Percentiles rank a stretch among this genome's conserved stretches.
Evolutionary conservation across 495 filamentous ascomycete species (phyloP).

Genomic region (Wilcoxina mikolae): DNA sequence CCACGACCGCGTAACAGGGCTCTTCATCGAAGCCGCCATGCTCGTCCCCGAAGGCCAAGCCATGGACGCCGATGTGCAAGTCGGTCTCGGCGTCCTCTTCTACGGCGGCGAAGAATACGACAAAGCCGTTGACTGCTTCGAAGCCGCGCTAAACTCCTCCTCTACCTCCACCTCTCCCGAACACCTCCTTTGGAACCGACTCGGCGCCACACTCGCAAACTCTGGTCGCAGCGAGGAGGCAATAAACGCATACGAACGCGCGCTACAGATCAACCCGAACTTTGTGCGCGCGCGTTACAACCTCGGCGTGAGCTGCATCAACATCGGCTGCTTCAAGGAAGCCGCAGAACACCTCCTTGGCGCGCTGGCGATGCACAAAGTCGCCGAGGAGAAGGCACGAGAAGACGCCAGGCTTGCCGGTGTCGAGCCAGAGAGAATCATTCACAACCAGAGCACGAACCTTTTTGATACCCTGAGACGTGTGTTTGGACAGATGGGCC

Average conservation of each 20-base stretch:
- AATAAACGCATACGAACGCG: constrained; percentile 89
- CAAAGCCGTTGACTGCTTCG: constrained; percentile 98
- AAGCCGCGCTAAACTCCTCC: constrained; percentile 48
- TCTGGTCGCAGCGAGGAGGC: constrained; percentile 84
- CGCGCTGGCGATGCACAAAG: constrained; percentile 89
- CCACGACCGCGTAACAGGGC: constrained; percentile 73
- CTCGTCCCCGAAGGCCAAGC: constrained; percentile 71
- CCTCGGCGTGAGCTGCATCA: constrained; percentile 90
- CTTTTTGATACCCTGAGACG: constrained; percentile 81
- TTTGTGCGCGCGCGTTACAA: constrained; percentile 96
- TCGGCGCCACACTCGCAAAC: constrained; percentile 93
- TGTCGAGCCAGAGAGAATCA: constrained; percentile 30
- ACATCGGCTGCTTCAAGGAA: constrained; percentile 86
- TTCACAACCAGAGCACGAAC: constrained; percentile 92
- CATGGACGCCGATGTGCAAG: constrained; percentile 97
- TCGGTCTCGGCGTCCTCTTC: constrained; percentile 91
- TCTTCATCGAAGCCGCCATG: constrained; percentile 85
- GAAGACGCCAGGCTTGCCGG: constrained; percentile 58
- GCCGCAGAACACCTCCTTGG: constrained; percentile 90
- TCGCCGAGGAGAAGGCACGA: constrained; percentile 73
- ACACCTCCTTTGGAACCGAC: constrained; percentile 94
- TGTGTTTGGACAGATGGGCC: constrained; percentile 87
- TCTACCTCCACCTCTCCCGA: constrained; percentile 49
- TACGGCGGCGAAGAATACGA: constrained; percentile 96
- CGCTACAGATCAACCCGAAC: constrained; percentile 74